phyloP scores from a whole-genome alignment of 345 rosid species.

The Firmiana major region DNA sequence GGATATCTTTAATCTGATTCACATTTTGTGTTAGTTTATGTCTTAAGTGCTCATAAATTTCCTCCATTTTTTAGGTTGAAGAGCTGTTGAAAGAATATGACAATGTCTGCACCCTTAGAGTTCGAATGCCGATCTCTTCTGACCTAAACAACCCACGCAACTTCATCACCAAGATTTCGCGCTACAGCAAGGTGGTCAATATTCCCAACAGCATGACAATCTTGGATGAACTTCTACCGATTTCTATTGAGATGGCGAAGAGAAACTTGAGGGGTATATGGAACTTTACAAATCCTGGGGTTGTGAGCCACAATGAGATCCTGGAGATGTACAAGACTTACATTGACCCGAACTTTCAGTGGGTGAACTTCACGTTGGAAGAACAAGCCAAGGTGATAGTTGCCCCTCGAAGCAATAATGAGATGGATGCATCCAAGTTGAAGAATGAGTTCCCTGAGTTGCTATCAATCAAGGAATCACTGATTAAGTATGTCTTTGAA shows the following conservation, averaged over 20 bases:
- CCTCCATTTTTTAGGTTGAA: constrained; percentile 51
- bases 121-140: constrained; percentile 88
- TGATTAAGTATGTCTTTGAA: constrained; percentile 70
- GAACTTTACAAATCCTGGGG: constrained; percentile 95
- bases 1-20: not conserved
- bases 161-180: constrained; percentile 87
- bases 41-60: not conserved
- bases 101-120: constrained; percentile 87
- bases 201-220: constrained; percentile 92
- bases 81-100: constrained; percentile 82
- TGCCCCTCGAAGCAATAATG: constrained; percentile 87
- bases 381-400: constrained; percentile 91
- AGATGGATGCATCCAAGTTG: constrained; percentile 78
- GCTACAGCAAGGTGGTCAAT: constrained; percentile 85
- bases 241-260: constrained; percentile 87
- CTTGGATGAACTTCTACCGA: constrained; percentile 80
- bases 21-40: not conserved
- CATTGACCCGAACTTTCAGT: constrained; percentile 58
- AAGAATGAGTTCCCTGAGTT: constrained; percentile 81
- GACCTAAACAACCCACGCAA: constrained; percentile 87
- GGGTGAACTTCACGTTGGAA: constrained; percentile 70
- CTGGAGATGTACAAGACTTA: constrained; percentile 89
- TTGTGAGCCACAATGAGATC: constrained; percentile 82
- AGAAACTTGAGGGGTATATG: constrained; percentile 74
- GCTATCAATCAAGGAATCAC: constrained; percentile 77